A percentile compares a stretch with the other conserved stretches of the same genome.
Evolutionary conservation across 2,329 filamentous ascomycete genomes (phyloP).

Genomic region (Xylariales sp.): DNA sequence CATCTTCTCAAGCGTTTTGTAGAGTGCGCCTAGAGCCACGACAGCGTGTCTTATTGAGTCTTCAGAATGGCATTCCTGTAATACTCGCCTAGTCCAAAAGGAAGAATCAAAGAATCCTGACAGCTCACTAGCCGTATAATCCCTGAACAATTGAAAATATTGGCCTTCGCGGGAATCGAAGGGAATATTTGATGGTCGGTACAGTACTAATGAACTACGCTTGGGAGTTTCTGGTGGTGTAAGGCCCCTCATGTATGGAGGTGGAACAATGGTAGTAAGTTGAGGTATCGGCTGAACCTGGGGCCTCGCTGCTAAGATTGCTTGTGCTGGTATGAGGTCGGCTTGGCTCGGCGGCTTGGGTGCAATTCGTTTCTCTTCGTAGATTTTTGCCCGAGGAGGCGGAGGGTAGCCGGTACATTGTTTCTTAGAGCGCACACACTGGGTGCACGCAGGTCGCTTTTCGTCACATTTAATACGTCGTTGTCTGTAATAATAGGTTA

Average conservation of each 20-base stretch:
- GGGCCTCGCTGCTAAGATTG: conserved; percentile 9
- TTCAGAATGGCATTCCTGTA: conserved; percentile 72
- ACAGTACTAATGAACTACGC: conserved; percentile 49
- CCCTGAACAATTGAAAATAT: conserved; percentile 72
- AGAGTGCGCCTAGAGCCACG: conserved; percentile 73
- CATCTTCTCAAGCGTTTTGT: conserved; percentile 72
- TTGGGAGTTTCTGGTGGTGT: conserved; percentile 54
- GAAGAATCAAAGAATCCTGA: conserved; percentile 75
- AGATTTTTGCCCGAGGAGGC: conserved; percentile 60
- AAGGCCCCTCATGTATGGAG: conserved; percentile 24
- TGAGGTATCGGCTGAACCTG: conserved; percentile 31
- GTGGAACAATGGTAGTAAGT: conserved; percentile 12
- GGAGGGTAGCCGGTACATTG: conserved; percentile 72
- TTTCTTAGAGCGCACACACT: conserved; percentile 70
- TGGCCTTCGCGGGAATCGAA: conserved; percentile 64
- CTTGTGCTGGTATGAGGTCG: conserved; percentile 23
- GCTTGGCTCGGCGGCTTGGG: conserved; percentile 40
- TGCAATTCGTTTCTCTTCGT: conserved; percentile 56
- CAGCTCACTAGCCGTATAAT: conserved; percentile 70
- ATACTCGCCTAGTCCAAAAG: conserved; percentile 72
- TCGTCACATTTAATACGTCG: conserved; percentile 76
- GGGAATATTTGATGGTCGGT: conserved; percentile 60
- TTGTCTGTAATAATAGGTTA: conserved; percentile 54
- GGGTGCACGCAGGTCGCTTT: conserved; percentile 67
- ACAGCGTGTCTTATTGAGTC: conserved; percentile 73